Evolutionary conservation across 495 filamentous ascomycete genomes (phyloP), one percentile per base, ranked within the genome.

Genomic region (Thermochaetoides thermophila): DNA sequence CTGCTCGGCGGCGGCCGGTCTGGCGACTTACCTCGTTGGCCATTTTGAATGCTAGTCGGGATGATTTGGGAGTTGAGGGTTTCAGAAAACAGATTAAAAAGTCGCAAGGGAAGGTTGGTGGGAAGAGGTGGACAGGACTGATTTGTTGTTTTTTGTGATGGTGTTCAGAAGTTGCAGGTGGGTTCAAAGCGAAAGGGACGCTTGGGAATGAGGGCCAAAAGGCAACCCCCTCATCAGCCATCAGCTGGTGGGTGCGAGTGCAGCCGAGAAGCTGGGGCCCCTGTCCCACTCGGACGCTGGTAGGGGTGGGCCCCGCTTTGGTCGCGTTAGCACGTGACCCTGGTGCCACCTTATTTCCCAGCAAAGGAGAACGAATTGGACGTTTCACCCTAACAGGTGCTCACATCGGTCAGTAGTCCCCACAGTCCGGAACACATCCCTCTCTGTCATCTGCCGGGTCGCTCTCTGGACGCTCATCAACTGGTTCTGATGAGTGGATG

Each of bases 11-110:
- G n/a, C n/a, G n/a, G n/a, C n/a, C n/a, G n/a, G n/a, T n/a, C n/a
- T n/a, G n/a, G n/a, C n/a, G n/a, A n/a, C n/a, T n/a, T 60, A 78
- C 74, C 63, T 79, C 74, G 46, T 60, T 74, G 48, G 74, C 73
- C 74, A 79, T 79, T 44, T 57, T 74, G 29, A 25, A 29, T 34
- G 31, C 32, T 40, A 25, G 12, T 31, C 32, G 40, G 32, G 34
- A 31, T 35, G 23, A 34, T 35, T 27, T 31, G 23, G 40, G 42
- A 46, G 43, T 40, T 31, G 37, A 18, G 18, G 20, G 34, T 31
- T 31, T 16, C 29, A 31, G 35, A 14, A 27, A 28, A 34, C 31
- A 16, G 28, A 25, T 11, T 19, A 17, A 32, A 35, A 7, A 31
- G 32, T 37, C 26, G 43, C 20, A 17, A 25, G 27, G 10, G 29